Evolutionary conservation across 1,284 basidiomycete genomes (phyloP).

Genomic region (Cryptococcus jaspeensis): DNA sequence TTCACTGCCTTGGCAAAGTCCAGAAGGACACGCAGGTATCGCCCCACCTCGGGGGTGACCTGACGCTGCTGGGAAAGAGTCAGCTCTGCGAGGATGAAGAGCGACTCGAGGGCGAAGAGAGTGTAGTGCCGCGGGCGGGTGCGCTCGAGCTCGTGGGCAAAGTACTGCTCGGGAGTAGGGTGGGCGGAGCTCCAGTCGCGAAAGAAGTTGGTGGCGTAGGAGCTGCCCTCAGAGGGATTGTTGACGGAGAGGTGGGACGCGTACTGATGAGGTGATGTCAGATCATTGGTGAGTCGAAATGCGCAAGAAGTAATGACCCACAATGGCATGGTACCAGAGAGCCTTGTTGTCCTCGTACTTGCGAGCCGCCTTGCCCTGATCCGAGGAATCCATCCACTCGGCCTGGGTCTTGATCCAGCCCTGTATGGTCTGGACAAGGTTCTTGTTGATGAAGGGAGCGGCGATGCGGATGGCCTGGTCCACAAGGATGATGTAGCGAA

Average conservation of each 20-base stretch:
- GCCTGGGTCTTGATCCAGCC: slow-evolving; percentile 31
- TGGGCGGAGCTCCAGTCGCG: slow-evolving; percentile 3
- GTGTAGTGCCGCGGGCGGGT: slow-evolving; percentile 34
- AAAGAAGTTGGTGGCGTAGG: slow-evolving; percentile 13
- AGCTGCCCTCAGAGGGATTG: slow-evolving; percentile 9
- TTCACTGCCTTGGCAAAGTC: slow-evolving; percentile 19
- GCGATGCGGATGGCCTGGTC: slow-evolving; percentile 24
- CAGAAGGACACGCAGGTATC: slow-evolving; percentile 18
- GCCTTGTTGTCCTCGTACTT: slow-evolving; percentile 28
- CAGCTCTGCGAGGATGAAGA: slow-evolving; percentile 27
- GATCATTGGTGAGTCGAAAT: no score
- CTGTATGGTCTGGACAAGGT: slow-evolving; percentile 8
- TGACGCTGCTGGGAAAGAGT: slow-evolving; percentile 2
- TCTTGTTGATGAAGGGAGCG: slow-evolving; percentile 1
- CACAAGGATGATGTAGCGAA: slow-evolving; percentile 34
- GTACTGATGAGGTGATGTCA: slow-evolving; percentile 10
- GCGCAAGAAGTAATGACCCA: slow-evolving; percentile 15
- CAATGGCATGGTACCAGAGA: slow-evolving; percentile 38
- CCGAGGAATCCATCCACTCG: slow-evolving; percentile 27
- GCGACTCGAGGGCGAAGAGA: slow-evolving; percentile 35
- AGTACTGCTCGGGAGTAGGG: slow-evolving; percentile 16
- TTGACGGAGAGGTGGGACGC: slow-evolving; percentile 26
- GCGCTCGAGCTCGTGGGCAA: slow-evolving; percentile 24
- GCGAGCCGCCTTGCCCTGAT: slow-evolving; percentile 27
- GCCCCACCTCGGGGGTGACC: slow-evolving; percentile 1